Base-by-base conservation (phyloP, 2,329 filamentous ascomycete species). In the Arthrobotrys sphaeroides region DNA sequence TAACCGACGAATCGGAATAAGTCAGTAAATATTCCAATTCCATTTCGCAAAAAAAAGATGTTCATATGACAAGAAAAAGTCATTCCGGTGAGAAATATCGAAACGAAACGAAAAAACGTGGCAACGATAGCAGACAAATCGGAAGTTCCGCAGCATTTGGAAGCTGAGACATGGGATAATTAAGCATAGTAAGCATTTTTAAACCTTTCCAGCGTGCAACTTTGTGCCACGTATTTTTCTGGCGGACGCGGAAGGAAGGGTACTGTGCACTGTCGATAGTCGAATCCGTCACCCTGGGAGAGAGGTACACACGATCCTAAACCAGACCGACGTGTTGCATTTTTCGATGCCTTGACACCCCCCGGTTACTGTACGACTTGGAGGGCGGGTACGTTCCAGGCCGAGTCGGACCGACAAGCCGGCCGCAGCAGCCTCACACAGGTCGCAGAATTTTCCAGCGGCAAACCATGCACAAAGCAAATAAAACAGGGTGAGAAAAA, bases 1-100 rank as follows among this genome's bases (percentile, higher is more conserved):
- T 43, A 45, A 10, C 79, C 77, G 78, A 65, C 70, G 55, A 47
- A 55, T 55, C 28, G 79, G 80, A 73, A 66, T 85, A 83, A 36
- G 42, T 65, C 55, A 64, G 72, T 43, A 31, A 31, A 40, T 36
- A 9, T 60, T 40, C 16, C 60, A 31, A 49, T 40, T 33, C 31
- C 79, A 82, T 82, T 80, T 81, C 83, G 81, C 80, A 82, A 81
- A 77, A 81, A 62, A n/a, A n/a, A n/a, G n/a, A n/a, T n/a, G n/a
- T n/a, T 66, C 73, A 60, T 61, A 77, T 61, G 73, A 57, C 78
- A 70, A 77, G 77, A 75, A 76, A 78, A 75, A 78, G 59, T 67
- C 69, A 68, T 69, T 60, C 78, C 79, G 68, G 57, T 47, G 33
- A 42, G 51, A n/a, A n/a, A n/a, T n/a, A 55, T 38, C 38, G 7